These are phyloP conservation scores for Hericium alpestre DNA, from an alignment of 768 basidiomycete species.

Conservation along the genomic window DNA sequence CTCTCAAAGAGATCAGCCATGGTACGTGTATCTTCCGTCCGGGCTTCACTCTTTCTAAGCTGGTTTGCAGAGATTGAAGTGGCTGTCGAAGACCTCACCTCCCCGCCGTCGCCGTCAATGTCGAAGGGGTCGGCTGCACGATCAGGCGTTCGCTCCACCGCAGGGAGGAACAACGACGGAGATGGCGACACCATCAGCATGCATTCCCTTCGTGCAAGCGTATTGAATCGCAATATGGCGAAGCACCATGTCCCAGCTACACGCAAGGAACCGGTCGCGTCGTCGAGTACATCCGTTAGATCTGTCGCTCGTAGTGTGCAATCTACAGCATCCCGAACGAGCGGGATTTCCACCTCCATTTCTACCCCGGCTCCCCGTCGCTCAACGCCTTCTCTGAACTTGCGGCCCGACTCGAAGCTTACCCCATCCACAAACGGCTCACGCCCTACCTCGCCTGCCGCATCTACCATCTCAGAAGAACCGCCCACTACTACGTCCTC, in stretches of 20 bases:
- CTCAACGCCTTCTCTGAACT: conserved; percentile 13
- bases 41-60: not conserved
- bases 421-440: conserved; percentile 33
- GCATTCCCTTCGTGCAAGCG: conserved; percentile 36
- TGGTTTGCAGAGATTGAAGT: conserved; percentile 62
- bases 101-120: conserved; percentile 25
- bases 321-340: conserved; percentile 23
- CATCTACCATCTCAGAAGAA: conserved; percentile 9
- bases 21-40: conserved; percentile 33
- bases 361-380: conserved; percentile 15
- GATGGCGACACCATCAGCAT: conserved; percentile 33
- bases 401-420: conserved; percentile 59
- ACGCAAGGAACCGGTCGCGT: conserved; percentile 20
- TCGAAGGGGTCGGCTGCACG: conserved; percentile 12
- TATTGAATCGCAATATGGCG: conserved; percentile 25
- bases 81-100: conserved; percentile 56
- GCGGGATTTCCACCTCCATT: conserved; percentile 10
- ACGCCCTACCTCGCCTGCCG: conserved; percentile 9
- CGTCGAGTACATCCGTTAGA: conserved; percentile 32
- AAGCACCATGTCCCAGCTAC: conserved; percentile 16
- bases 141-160: conserved; percentile 13
- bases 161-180: conserved; percentile 14
- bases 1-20: conserved; percentile 77
- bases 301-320: conserved; percentile 35
- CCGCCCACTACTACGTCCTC: not conserved